These are phyloP conservation scores for Cantharellus cinnabarinus DNA, from an alignment of 768 basidiomycete genomes.

Conservation along the genomic window DNA sequence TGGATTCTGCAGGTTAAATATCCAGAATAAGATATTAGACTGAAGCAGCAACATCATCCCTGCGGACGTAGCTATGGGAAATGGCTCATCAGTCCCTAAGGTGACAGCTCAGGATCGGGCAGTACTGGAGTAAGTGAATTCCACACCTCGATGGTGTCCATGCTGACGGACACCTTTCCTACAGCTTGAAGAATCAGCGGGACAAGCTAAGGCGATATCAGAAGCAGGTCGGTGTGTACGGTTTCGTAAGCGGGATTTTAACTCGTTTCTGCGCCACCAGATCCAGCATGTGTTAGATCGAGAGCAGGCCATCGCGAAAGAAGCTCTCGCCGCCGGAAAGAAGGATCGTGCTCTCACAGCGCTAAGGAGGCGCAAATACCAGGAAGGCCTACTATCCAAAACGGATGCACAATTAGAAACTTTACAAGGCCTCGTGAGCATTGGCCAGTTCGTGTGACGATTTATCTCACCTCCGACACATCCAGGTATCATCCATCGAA, in stretches of 20 bases:
- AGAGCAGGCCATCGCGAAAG: slow-evolving; percentile 76
- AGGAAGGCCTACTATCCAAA: slow-evolving; percentile 66
- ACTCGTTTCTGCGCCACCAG: slow-evolving; percentile 20
- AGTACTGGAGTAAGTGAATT: slow-evolving; percentile 55
- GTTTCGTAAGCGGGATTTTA: neutral
- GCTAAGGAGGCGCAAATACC: slow-evolving; percentile 80
- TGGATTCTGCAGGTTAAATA: too few relatives aligned
- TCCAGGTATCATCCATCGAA: slow-evolving; percentile 85
- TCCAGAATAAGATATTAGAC: too few relatives aligned
- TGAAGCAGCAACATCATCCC: too few relatives aligned
- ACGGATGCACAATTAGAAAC: slow-evolving; percentile 81
- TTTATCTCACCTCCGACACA: neutral
- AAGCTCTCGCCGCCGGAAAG: slow-evolving; percentile 58
- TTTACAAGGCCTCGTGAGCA: slow-evolving; percentile 65
- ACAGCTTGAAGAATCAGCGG: slow-evolving; percentile 82
- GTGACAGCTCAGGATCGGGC: slow-evolving; percentile 87
- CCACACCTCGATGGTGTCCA: neutral
- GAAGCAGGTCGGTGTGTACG: slow-evolving; percentile 42
- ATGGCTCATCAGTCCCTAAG: slow-evolving; percentile 33
- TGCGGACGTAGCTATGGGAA: slow-evolving; percentile 2
- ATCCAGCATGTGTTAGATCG: slow-evolving; percentile 71
- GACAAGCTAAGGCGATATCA: slow-evolving; percentile 94
- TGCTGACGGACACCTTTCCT: slow-evolving; percentile 7
- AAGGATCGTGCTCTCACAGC: slow-evolving; percentile 79
- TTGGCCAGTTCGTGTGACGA: neutral